Percentiles rank a stretch among this genome's conserved stretches.
Conservation (phyloP, 345 rosid genomes). For the Ceriops zippeliana region DNA sequence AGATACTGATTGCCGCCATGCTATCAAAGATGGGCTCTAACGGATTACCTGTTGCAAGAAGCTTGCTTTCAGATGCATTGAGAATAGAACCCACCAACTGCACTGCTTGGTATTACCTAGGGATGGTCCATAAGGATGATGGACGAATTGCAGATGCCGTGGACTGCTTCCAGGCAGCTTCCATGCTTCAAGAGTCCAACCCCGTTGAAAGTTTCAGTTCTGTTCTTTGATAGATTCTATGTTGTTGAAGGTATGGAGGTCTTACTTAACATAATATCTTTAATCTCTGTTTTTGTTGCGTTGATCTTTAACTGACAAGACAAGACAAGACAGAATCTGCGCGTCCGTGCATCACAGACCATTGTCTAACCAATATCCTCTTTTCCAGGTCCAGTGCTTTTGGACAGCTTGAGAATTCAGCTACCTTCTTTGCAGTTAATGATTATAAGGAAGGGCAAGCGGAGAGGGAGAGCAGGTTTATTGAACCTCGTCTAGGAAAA, state of each 20-base stretch:
- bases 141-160: constrained; percentile 86
- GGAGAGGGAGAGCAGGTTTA: background rate
- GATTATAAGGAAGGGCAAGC: background rate
- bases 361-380: background rate
- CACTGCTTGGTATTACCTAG: constrained; percentile 85
- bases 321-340: background rate
- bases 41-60: constrained; percentile 77
- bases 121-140: constrained; percentile 65
- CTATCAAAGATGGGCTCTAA: constrained; percentile 49
- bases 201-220: constrained; percentile 85
- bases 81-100: constrained; percentile 82
- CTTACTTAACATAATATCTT: background rate
- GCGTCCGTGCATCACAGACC: background rate
- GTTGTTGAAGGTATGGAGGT: constrained; percentile 16
- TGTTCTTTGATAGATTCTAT: constrained; percentile 30
- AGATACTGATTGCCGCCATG: constrained; percentile 54
- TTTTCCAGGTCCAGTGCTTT: background rate
- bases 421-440: background rate
- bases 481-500: constrained; percentile 2
- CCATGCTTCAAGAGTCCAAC: constrained; percentile 90
- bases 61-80: constrained; percentile 80
- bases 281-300: background rate
- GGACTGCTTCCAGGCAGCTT: constrained; percentile 93
- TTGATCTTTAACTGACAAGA: background rate
- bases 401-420: background rate